Evolutionary conservation across 345 rosid genomes (phyloP).

Genomic region (Lepidium didymum): DNA sequence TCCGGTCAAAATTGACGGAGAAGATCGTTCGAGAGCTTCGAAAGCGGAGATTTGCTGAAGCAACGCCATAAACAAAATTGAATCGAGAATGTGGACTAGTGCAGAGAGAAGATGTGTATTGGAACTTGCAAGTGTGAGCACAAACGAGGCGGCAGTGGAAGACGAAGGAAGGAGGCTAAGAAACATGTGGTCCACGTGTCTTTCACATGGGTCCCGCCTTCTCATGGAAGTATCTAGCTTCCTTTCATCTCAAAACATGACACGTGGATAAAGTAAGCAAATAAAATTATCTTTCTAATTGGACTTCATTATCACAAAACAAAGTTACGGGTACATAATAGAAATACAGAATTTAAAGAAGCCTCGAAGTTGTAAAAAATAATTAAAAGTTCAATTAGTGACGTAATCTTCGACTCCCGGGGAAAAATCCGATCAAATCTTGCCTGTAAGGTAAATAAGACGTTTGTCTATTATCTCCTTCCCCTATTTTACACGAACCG

Average conservation of each 20-base stretch:
- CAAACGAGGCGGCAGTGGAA: slow-evolving; percentile 6
- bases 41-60: slow-evolving; percentile 37
- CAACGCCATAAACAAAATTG: slow-evolving; percentile 13
- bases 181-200: slow-evolving; percentile 40
- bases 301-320: neutral
- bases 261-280: neutral
- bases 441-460: slow-evolving; percentile 16
- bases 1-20: slow-evolving; percentile 7
- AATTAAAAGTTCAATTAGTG: neutral
- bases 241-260: neutral
- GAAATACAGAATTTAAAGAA: slow-evolving; percentile 36
- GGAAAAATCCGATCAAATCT: slow-evolving; percentile 16
- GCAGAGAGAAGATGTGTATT: neutral
- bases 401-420: slow-evolving; percentile 1
- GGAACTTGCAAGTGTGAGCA: neutral
- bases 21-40: slow-evolving; percentile 32
- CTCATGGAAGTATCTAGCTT: neutral
- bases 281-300: slow-evolving; percentile 32
- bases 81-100: neutral
- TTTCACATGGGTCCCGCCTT: slow-evolving; percentile 20
- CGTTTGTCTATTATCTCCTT: neutral
- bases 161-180: slow-evolving; percentile 20
- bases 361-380: neutral
- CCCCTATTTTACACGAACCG: neutral
- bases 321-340: slow-evolving; percentile 29